phyloP scores from a whole-genome alignment of 1,284 basidiomycete species.

The Ceraceosorus bombacis region DNA sequence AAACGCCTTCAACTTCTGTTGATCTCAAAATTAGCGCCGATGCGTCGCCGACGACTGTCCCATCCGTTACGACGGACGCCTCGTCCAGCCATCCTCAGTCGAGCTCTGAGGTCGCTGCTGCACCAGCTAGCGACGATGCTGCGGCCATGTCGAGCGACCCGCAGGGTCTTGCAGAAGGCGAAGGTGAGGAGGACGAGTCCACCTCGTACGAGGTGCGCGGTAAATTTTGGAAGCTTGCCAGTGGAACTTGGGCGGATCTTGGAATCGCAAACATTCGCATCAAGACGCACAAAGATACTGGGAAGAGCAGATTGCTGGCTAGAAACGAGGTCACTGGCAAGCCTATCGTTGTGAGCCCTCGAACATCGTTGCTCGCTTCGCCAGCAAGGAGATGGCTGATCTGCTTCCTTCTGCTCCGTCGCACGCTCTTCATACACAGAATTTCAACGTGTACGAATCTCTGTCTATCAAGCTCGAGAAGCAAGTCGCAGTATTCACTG shows the following conservation, averaged over 20 bases:
- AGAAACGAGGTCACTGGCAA: conserved; percentile 43
- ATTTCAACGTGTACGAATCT: conserved; percentile 31
- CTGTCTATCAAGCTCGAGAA: conserved; percentile 26
- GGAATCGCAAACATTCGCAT: conserved; percentile 35
- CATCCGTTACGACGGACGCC: too few relatives aligned
- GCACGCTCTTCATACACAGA: conserved; percentile 14
- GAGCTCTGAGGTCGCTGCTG: too few relatives aligned
- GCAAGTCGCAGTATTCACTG: conserved; percentile 29
- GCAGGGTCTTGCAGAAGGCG: conserved; percentile 15
- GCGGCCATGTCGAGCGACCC: too few relatives aligned
- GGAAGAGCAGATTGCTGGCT: conserved; percentile 30
- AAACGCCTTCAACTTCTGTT: too few relatives aligned
- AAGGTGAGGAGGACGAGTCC: conserved; percentile 39
- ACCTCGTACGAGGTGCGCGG: conserved; percentile 27
- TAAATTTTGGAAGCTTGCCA: conserved; percentile 37
- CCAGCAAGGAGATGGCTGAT: neutral
- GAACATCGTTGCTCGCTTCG: neutral
- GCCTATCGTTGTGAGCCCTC: conserved; percentile 11
- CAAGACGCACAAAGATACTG: conserved; percentile 25
- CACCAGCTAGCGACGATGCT: too few relatives aligned
- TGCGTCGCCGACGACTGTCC: too few relatives aligned
- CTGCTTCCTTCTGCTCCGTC: too few relatives aligned
- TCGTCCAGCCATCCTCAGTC: too few relatives aligned
- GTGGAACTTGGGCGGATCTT: conserved; percentile 35
- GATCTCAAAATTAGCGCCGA: too few relatives aligned